A percentile compares a stretch with the other conserved stretches of the same genome.
Conservation (phyloP, 2,329 filamentous ascomycete species). For the Xylariales sp. region DNA sequence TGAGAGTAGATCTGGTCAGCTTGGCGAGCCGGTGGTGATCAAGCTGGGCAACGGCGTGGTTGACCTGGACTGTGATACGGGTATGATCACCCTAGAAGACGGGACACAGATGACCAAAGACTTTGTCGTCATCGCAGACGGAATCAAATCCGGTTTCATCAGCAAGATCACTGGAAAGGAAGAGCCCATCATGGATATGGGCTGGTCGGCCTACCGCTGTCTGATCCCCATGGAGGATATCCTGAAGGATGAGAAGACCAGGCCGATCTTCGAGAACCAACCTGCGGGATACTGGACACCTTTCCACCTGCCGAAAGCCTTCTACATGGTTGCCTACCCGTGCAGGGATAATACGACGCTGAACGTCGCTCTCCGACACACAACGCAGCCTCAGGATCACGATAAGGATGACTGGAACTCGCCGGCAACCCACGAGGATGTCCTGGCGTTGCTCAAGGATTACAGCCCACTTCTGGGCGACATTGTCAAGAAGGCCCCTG, state of each 20-base stretch:
- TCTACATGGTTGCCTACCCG: slow-evolving; percentile 12
- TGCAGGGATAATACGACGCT: slow-evolving; percentile 5
- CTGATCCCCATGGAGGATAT: slow-evolving; percentile 11
- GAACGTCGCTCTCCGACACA: slow-evolving; percentile 10
- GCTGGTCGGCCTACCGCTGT: slow-evolving; percentile 12
- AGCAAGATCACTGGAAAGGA: slow-evolving; percentile 7
- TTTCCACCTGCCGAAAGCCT: slow-evolving; percentile 6
- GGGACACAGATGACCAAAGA: slow-evolving; percentile 14
- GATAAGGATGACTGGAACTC: slow-evolving; percentile 9
- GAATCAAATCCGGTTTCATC: slow-evolving; percentile 11
- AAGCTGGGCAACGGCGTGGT: slow-evolving; percentile 6
- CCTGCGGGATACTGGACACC: slow-evolving; percentile 10
- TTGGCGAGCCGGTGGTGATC: slow-evolving; percentile 1
- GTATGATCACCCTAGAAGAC: slow-evolving; percentile 4
- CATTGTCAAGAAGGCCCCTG: slow-evolving; percentile 8
- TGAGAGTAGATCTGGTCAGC: neutral
- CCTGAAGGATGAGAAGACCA: slow-evolving; percentile 1
- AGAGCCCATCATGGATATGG: slow-evolving; percentile 3
- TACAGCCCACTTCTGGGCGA: slow-evolving; percentile 11
- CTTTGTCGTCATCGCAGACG: slow-evolving; percentile 27
- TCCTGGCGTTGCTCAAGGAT: slow-evolving; percentile 6
- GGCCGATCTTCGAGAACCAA: slow-evolving; percentile 5
- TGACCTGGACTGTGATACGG: slow-evolving; percentile 8
- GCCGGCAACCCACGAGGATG: slow-evolving; percentile 7
- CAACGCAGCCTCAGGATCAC: slow-evolving; percentile 3